Base-by-base conservation (phyloP, 2,329 filamentous ascomycete genomes). In the Sclerotiophoma versabilis region DNA sequence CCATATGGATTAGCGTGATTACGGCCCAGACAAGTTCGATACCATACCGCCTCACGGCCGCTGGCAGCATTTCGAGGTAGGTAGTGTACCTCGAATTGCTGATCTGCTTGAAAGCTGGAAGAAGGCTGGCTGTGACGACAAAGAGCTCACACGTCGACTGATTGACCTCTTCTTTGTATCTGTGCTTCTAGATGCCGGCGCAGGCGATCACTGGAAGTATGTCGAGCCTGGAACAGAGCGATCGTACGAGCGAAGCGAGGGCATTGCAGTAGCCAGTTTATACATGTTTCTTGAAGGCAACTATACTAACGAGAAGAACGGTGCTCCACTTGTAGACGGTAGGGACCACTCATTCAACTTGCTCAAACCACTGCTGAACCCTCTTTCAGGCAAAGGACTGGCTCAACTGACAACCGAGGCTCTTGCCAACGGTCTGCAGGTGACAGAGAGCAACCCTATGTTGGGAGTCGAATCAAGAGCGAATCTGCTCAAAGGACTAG, bases 281-380 rank as follows among this genome's bases (percentile, higher is more conserved):
- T 92, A 96, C 64, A 96, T 97, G 92, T 97, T 96, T 81, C 96
- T 96, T 76, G 81, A 51, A 12, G 83, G 29, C 91, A 93, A 27
- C 66, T 92, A 49, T 96, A 96, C 77, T 93, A 91, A 56, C 88
- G 91, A 72, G 84, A 92, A 72, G 79, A 84, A 7, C 80, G 77
- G 52, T 88, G 90, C 51, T 88, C 86, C 70, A 90, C 93, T 63
- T 34, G 68, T 70, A 17, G 66, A 70, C 48, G 75, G 93, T 97
- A 26, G 91, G 97, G n/a, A n/a, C n/a, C n/a, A n/a, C n/a, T 76
- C 5, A 11, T 19, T 10, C 8, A 2, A n/a, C 2, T 4, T n/a
- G 42, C 53, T 49, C 25, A 42, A 20, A 33, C 3, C 10, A 38
- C 15, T 29, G 20, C 26, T 54, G 8, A 54, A 10, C n/a, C 6